These are phyloP conservation scores for Phytophthora foliorum DNA, from an alignment of 352 stramenopile species.

Conservation along the genomic window DNA sequence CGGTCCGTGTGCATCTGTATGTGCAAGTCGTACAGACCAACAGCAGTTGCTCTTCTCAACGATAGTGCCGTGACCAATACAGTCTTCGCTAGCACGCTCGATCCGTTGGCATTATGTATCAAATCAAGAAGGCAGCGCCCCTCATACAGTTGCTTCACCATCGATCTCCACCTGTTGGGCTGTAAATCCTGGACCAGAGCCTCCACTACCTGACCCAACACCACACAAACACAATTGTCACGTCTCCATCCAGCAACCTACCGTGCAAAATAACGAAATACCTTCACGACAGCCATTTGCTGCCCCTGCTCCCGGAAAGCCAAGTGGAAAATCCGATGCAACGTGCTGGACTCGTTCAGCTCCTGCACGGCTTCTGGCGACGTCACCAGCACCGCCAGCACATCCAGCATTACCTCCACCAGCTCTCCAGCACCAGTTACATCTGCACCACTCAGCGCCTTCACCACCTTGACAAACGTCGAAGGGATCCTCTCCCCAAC, in stretches of 20 bases:
- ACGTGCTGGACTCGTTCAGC: conserved; percentile 52
- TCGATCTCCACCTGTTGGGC: conserved; percentile 29
- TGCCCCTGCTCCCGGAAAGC: conserved; percentile 32
- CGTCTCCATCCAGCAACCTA: background rate
- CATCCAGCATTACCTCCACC: conserved; percentile 30
- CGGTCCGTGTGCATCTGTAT: conserved; percentile 33
- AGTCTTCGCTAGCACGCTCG: conserved; percentile 27
- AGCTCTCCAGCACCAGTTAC: conserved; percentile 17
- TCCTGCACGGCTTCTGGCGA: conserved; percentile 60
- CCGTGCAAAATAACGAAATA: conserved; percentile 8
- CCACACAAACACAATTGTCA: conserved; percentile 8
- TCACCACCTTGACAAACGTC: conserved; percentile 63
- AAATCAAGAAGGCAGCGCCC: conserved; percentile 39
- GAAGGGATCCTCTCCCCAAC: conserved; percentile 63
- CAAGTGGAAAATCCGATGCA: conserved; percentile 66
- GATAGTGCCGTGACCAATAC: conserved; percentile 28
- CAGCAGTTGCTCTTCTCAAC: conserved; percentile 21
- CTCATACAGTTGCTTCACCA: conserved; percentile 40
- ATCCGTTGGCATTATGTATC: conserved; percentile 25
- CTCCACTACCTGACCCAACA: conserved; percentile 39
- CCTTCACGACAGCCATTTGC: conserved; percentile 28
- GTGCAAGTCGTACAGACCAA: conserved; percentile 34
- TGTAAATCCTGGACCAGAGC: conserved; percentile 31
- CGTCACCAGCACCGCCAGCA: conserved; percentile 42
- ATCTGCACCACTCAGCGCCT: conserved; percentile 39